Evolutionary conservation across 2,329 filamentous ascomycete species (phyloP).

Genomic region (Hymenoscyphus occultus): DNA sequence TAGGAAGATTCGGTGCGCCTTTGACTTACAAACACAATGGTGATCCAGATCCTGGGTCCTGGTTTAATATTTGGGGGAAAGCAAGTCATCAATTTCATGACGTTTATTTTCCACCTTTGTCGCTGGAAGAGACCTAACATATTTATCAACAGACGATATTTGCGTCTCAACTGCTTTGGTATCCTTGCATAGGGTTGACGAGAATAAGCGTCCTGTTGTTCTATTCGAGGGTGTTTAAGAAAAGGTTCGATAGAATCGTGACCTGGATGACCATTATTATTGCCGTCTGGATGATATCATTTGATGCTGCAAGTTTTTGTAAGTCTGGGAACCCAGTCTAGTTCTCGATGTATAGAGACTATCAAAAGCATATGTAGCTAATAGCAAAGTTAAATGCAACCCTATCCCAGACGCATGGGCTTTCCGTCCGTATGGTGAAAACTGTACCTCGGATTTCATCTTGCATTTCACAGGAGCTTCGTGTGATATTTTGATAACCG

Average conservation of each 20-base stretch:
- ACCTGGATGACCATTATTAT: not conserved
- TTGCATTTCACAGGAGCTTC: not conserved
- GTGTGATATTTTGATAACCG: not conserved
- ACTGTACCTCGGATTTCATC: not conserved
- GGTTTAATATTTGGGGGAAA: not conserved
- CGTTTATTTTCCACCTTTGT: not conserved
- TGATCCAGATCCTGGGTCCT: not conserved
- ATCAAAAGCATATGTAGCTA: not conserved
- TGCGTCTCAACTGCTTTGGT: not conserved
- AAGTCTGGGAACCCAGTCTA: not conserved
- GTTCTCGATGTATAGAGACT: too few relatives aligned
- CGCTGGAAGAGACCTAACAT: not conserved
- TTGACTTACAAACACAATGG: not conserved
- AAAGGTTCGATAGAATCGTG: not conserved
- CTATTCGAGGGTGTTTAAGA: not conserved
- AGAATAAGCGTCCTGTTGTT: not conserved
- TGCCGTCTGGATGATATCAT: not conserved
- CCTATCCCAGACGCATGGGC: not conserved
- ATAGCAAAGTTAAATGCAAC: not conserved
- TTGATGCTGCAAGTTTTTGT: not conserved
- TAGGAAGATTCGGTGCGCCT: not conserved
- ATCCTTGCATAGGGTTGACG: not conserved
- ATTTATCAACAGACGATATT: not conserved
- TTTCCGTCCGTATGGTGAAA: not conserved
- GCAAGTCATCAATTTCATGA: not conserved